Evolutionary conservation across 306 rosid species (phyloP).

Genomic region (Cicer pinnatifidum): DNA sequence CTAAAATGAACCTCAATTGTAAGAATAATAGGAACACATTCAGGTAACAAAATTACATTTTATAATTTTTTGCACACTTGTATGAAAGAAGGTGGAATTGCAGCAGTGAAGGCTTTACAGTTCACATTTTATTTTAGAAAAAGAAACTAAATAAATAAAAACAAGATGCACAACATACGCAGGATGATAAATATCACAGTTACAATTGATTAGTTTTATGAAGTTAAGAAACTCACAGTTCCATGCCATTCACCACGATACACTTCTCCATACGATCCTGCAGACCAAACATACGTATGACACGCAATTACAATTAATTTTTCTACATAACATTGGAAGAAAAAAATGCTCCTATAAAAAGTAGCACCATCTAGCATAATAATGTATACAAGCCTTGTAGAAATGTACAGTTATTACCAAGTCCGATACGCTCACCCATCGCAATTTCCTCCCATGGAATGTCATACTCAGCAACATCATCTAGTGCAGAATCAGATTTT

Average conservation of each 20-base stretch:
- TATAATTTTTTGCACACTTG: slow-evolving; percentile 14
- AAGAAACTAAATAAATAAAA: slow-evolving; percentile 20
- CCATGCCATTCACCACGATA: slow-evolving; percentile 98
- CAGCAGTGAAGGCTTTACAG: slow-evolving; percentile 27
- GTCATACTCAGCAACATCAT: slow-evolving; percentile 92
- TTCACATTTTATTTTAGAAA: slow-evolving; percentile 29
- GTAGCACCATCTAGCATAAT: slow-evolving; percentile 34
- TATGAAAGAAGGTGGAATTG: slow-evolving; percentile 36
- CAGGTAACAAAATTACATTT: slow-evolving; percentile 30
- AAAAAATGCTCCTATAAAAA: slow-evolving; percentile 30
- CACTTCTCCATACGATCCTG: slow-evolving; percentile 99
- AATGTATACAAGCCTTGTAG: slow-evolving; percentile 42
- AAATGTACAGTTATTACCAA: slow-evolving; percentile 67
- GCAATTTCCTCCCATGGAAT: slow-evolving; percentile 93
- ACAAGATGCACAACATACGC: slow-evolving; percentile 16
- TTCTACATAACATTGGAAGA: slow-evolving; percentile 22
- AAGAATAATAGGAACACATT: neutral
- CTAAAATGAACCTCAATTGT: slow-evolving; percentile 1
- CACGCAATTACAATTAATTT: slow-evolving; percentile 39
- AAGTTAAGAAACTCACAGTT: slow-evolving; percentile 74
- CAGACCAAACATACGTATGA: slow-evolving; percentile 44
- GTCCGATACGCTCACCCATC: slow-evolving; percentile 97
- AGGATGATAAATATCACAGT: slow-evolving; percentile 20
- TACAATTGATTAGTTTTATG: slow-evolving; percentile 19
- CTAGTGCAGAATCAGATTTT: slow-evolving; percentile 78